These are phyloP conservation scores for Juglanconis sp. DNA, from an alignment of 2,329 filamentous ascomycete species.

Conservation along the genomic window DNA sequence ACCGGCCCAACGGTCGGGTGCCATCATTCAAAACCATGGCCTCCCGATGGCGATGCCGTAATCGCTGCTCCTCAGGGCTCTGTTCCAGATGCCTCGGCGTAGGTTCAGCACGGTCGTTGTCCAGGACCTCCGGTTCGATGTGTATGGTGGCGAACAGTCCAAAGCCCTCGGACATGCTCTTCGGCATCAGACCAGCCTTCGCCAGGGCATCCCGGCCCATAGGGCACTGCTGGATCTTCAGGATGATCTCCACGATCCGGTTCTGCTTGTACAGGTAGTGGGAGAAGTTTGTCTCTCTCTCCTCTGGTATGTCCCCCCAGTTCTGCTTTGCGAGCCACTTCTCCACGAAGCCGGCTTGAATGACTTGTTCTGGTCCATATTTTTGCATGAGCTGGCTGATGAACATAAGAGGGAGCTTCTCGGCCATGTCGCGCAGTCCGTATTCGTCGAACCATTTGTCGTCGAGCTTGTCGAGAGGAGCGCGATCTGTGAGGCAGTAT, in stretches of 20 bases:
- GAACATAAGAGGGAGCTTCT: conserved; percentile 59
- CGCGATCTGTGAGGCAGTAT: conserved; percentile 47
- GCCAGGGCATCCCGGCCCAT: conserved; percentile 50
- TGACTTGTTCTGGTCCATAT: conserved; percentile 53
- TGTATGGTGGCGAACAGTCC: conserved; percentile 18
- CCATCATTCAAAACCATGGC: conserved; percentile 90
- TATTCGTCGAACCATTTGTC: conserved; percentile 62
- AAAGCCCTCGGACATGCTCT: conserved; percentile 23
- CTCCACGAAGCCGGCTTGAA: conserved; percentile 64
- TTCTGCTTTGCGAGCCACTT: conserved; percentile 73
- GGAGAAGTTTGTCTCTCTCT: conserved; percentile 52
- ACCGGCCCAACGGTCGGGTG: conserved; percentile 67
- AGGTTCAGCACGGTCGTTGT: conserved; percentile 25
- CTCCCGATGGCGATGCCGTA: conserved; percentile 74
- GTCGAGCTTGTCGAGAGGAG: conserved; percentile 47
- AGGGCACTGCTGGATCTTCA: conserved; percentile 44
- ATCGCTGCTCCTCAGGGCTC: conserved; percentile 64
- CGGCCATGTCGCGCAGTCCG: conserved; percentile 57
- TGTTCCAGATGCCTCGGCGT: conserved; percentile 45
- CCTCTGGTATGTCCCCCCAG: conserved; percentile 57
- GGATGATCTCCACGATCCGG: conserved; percentile 51
- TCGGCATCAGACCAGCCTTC: conserved; percentile 46
- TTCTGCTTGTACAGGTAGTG: conserved; percentile 51
- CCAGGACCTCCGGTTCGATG: conserved; percentile 18
- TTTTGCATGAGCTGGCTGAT: conserved; percentile 57